Base-by-base conservation (phyloP, 345 rosid genomes). In the Bruguiera gymnorhiza region DNA sequence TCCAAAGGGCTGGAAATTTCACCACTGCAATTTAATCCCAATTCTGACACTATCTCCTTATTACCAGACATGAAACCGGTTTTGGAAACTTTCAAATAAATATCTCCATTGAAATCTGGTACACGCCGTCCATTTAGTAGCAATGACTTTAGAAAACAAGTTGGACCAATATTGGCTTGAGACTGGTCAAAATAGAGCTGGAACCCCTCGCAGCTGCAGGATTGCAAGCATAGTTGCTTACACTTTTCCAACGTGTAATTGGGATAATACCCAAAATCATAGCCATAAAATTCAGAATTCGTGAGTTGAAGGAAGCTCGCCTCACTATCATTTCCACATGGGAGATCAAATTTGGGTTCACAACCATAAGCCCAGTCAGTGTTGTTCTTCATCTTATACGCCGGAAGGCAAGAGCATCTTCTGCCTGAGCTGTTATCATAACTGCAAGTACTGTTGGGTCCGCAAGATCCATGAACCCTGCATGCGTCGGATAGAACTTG, bases 351-450 rank as follows among this genome's bases (percentile, higher is more conserved):
- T 32, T 71, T 55, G 3, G 79, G 75, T 48, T 64, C 76, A 50
- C 83, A 84, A 0, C 83, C 85, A 3, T 20, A 32, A 6, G 81
- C 31, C 86, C 83, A 83, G 31, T 78, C 79, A 8, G 24, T 52
- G 1, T 31, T 65, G 51, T 74, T 36, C 13, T 4, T 63, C 51
- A 66, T 52, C 61, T 29, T 75, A 63, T 55, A 74, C 18, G 80
- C 76, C 6, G 74, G 74, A 46, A 74, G 43, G 61, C 84, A 83
- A 36, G 79, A 71, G 70, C 87, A 81, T 34, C 37, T 69, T 67
- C 77, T 68, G 0, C 82, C 81, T 10, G 19, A 16, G 6, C 6
- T 7, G 1, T 70, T 77, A 55, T 46, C 13, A 20, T 81, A 76
- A 18, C 54, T 60, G 48, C 87, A 83, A 1, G 71, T 5, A 31